A percentile compares a stretch with the other conserved stretches of the same genome.
Evolutionary conservation across 768 basidiomycete species (phyloP).

Genomic region (Tremella fuciformis): DNA sequence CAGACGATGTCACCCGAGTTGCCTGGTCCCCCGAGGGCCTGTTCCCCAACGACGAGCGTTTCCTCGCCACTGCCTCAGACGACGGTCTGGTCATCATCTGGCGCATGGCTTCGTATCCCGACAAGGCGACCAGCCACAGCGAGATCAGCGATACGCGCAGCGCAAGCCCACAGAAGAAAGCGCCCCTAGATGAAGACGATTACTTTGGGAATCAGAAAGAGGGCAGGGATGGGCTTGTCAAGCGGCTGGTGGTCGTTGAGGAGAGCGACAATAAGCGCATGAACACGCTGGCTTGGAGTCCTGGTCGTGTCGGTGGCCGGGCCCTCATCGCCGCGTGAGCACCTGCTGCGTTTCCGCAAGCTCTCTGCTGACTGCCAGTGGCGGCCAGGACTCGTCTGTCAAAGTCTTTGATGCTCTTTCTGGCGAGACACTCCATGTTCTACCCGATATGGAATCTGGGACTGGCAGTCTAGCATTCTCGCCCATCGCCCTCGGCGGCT

Average conservation of each 20-base stretch:
- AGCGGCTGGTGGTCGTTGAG: slow-evolving; percentile 24
- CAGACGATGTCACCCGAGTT: slow-evolving; percentile 42
- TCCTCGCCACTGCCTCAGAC: slow-evolving; percentile 46
- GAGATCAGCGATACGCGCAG: slow-evolving; percentile 11
- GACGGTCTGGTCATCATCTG: slow-evolving; percentile 47
- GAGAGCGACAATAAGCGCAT: slow-evolving; percentile 37
- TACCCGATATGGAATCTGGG: slow-evolving; percentile 34
- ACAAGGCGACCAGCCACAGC: slow-evolving; percentile 8
- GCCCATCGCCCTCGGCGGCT: slow-evolving; percentile 24
- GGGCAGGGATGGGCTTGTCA: slow-evolving; percentile 26
- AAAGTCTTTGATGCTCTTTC: slow-evolving; percentile 42
- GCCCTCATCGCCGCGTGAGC: slow-evolving; percentile 45
- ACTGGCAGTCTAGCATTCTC: slow-evolving; percentile 46
- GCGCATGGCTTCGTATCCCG: slow-evolving; percentile 37
- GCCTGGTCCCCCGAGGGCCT: slow-evolving; percentile 23
- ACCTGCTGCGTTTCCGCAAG: not conserved
- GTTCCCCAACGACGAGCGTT: slow-evolving; percentile 8
- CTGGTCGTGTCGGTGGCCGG: slow-evolving; percentile 22
- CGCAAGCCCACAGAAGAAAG: slow-evolving; percentile 7
- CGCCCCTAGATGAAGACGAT: slow-evolving; percentile 29
- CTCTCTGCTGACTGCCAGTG: slow-evolving; percentile 21
- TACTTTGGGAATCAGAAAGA: slow-evolving; percentile 25
- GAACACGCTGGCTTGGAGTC: slow-evolving; percentile 42
- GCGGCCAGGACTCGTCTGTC: slow-evolving; percentile 46
- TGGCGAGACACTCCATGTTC: slow-evolving; percentile 36